Percentiles rank a stretch among this genome's conserved stretches.
Evolutionary conservation across 257 asterid species (phyloP).

Genomic region (Plantago major): DNA sequence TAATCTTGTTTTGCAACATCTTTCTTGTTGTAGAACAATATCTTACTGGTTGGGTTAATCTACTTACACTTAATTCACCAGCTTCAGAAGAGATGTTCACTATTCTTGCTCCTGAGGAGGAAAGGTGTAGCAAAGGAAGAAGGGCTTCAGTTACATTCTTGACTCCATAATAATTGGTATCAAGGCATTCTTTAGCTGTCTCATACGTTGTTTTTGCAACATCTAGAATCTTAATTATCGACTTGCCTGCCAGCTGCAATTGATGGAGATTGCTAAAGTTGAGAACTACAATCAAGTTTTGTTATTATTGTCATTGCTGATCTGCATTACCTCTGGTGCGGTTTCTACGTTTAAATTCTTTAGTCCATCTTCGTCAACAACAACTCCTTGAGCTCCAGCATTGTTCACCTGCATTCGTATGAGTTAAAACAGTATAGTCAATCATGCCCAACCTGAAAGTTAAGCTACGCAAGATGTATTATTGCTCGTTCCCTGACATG

Average conservation of each 20-base stretch:
- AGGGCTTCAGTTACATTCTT: no score
- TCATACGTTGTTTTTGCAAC: no score
- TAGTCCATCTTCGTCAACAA: slow-evolving; percentile 56
- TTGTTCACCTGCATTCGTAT: slow-evolving; percentile 58
- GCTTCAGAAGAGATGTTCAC: slow-evolving; percentile 68
- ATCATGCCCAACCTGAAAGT: neutral
- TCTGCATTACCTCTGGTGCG: slow-evolving; percentile 47
- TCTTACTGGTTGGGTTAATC: no score
- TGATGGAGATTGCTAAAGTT: neutral
- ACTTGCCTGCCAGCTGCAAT: slow-evolving; percentile 73
- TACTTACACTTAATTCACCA: slow-evolving; percentile 59
- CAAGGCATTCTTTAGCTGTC: no score
- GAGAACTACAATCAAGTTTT: neutral
- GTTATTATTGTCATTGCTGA: neutral
- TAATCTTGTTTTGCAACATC: no score
- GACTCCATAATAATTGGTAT: no score
- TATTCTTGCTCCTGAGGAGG: slow-evolving; percentile 59
- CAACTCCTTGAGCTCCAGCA: slow-evolving; percentile 77
- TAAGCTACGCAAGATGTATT: neutral
- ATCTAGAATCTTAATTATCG: no score
- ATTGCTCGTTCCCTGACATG: no score
- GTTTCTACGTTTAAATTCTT: slow-evolving; percentile 59
- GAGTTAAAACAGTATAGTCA: neutral
- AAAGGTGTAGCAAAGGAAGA: slow-evolving; percentile 55
- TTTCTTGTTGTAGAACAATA: slow-evolving; percentile 31